Conservation (phyloP, 2,329 filamentous ascomycete species). For the Colletotrichum spaethianum region DNA sequence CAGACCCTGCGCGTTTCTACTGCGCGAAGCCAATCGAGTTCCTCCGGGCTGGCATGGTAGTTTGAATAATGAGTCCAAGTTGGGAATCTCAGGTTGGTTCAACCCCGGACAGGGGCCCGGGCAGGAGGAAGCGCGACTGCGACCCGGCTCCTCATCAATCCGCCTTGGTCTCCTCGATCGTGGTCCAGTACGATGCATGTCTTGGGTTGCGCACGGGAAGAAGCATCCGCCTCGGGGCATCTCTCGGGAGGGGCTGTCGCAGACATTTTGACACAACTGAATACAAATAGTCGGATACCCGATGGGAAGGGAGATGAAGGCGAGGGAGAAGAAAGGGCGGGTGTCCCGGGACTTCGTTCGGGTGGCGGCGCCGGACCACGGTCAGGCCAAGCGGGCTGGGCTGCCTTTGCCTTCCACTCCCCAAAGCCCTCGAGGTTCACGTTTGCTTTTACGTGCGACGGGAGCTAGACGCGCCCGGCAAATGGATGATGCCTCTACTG, state of each 20-base stretch:
- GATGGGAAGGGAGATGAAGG: background rate
- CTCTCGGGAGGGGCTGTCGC: conserved; percentile 7
- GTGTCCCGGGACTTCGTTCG: background rate
- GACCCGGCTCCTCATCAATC: background rate
- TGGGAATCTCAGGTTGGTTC: background rate
- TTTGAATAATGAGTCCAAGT: background rate
- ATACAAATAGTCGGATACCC: background rate
- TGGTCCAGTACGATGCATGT: background rate
- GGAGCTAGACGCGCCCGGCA: background rate
- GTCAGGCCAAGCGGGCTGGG: background rate
- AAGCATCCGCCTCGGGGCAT: background rate
- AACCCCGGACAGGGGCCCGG: background rate
- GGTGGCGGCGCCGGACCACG: conserved; percentile 10
- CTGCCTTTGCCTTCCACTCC: background rate
- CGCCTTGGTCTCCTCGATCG: background rate
- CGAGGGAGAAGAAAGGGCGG: background rate
- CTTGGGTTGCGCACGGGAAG: background rate
- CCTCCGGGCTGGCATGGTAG: background rate
- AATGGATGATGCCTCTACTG: no score
- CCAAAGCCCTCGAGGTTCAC: background rate
- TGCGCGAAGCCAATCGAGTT: background rate
- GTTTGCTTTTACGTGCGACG: background rate
- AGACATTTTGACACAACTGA: background rate
- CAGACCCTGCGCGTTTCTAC: background rate
- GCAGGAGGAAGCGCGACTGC: background rate